Conservation (phyloP, 768 basidiomycete species). For the Collybiopsis confluens region DNA sequence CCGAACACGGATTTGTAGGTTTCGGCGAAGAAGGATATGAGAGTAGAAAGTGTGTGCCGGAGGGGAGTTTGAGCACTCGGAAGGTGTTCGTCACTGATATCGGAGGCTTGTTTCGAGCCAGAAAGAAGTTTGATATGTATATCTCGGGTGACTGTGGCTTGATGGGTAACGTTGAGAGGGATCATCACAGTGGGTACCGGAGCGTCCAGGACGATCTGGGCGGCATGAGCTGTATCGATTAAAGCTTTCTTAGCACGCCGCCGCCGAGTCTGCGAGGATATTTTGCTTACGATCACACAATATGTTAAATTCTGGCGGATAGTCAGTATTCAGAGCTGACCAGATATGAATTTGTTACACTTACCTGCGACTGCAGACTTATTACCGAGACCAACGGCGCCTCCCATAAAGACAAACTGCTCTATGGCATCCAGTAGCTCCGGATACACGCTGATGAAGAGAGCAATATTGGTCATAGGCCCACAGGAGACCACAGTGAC, state of each 20-base stretch:
- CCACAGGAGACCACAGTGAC: conserved; percentile 74
- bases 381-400: conserved; percentile 84
- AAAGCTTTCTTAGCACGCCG: background rate
- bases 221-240: conserved; percentile 60
- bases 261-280: background rate
- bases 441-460: conserved; percentile 56
- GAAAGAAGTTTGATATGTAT: conserved; percentile 52
- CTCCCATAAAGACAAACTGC: conserved; percentile 86
- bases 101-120: conserved; percentile 15
- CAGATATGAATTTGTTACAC: conserved; percentile 4
- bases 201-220: conserved; percentile 66
- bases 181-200: conserved; percentile 65
- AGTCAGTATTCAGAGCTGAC: background rate
- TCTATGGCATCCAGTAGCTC: conserved; percentile 53
- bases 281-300: conserved; percentile 66
- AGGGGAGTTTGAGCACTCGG: conserved; percentile 41
- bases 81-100: conserved; percentile 20
- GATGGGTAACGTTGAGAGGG: conserved; percentile 86
- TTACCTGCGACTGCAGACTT: conserved; percentile 68
- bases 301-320: conserved; percentile 66
- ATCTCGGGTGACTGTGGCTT: conserved; percentile 62
- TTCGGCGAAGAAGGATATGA: conserved; percentile 71
- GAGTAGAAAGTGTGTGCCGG: conserved; percentile 68
- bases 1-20: conserved; percentile 71
- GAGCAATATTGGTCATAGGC: conserved; percentile 79